phyloP scores from a whole-genome alignment of 148 eudicot genomes.

The Selenicereus undatus region DNA sequence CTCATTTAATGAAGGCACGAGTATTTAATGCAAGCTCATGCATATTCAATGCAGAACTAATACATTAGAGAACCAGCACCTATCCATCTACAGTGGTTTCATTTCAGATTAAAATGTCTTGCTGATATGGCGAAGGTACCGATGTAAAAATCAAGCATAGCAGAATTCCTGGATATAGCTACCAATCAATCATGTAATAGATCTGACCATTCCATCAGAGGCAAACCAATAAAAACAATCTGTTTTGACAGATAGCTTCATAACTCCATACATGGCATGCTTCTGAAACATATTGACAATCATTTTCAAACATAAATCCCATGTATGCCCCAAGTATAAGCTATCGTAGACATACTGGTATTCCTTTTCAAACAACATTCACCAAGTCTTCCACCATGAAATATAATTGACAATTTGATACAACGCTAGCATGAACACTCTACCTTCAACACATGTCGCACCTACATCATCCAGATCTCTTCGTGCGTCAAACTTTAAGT shows the following conservation, averaged over 20 bases:
- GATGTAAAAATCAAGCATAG: too few relatives aligned
- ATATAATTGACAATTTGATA: not conserved
- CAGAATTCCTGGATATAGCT: too few relatives aligned
- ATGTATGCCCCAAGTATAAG: not conserved
- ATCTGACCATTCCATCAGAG: not conserved
- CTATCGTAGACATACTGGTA: not conserved
- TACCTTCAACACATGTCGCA: conserved; percentile 79
- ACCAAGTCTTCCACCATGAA: not conserved
- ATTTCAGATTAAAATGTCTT: too few relatives aligned
- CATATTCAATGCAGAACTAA: not conserved
- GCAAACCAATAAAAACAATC: not conserved
- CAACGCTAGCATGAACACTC: not conserved
- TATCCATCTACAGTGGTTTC: not conserved
- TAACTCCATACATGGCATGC: not conserved
- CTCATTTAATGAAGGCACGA: not conserved
- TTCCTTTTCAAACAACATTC: not conserved
- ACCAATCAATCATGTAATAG: too few relatives aligned
- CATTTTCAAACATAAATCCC: not conserved
- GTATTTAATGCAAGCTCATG: not conserved
- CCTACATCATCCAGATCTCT: conserved; percentile 97
- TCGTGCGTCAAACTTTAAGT: conserved; percentile 91
- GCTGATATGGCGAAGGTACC: not conserved
- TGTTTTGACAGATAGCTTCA: not conserved
- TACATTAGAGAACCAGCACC: not conserved
- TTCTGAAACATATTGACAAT: not conserved